Evolutionary conservation across 2,329 filamentous ascomycete species (phyloP), one percentile per base, ranked within the genome.

Genomic region (Pseudopithomyces maydicus): DNA sequence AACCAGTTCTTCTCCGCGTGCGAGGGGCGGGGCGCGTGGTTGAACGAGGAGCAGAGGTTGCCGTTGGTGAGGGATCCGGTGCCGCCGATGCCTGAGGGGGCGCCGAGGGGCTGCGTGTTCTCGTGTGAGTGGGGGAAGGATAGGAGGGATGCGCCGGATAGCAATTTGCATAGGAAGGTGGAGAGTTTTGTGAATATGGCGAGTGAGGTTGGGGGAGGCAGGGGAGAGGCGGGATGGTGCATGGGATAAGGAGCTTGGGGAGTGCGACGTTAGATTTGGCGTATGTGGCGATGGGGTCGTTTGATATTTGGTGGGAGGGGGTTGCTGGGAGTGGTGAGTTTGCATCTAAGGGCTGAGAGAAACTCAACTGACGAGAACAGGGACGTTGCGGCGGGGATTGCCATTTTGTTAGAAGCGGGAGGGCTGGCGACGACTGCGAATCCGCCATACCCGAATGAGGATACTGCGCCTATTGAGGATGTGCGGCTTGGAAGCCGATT

Each of bases 271-370:
- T 92, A 52, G 90, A 92, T 73, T 75, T 92, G 47, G 89, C 89
- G 0, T 92, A 92, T 71, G 85, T 86, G 10, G 90, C 90, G 12
- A 90, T 90, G 83, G 90, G 90, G 0, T 81, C 86, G 0, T 88
- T 92, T 63, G 90, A 92, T 74, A 90, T 92, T 11, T 92, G 90
- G 89, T 92, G 89, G 89, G 89, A 92, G 90, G 89, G 2, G 89
- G 89, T 0, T 91, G 89, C 67, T 91, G 89, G 89, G 90, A 92
- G 74, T 92, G 90, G 87, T 88, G 66, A 62, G 81, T 73, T 22
- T 22, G 6, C 26, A 22, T 43, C 26, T 2, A 22, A 1, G n/a
- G 19, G 19, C 20, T 33, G 14, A 3, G 35, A 12, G 45, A 6
- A 41, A 32, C 15, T 1, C 6, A 3, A 19, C 19, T 54, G 33